A percentile compares a stretch with the other conserved stretches of the same genome.
These are phyloP conservation scores for Dalbergia oliveri DNA, from an alignment of 306 rosid species.

Conservation along the genomic window DNA sequence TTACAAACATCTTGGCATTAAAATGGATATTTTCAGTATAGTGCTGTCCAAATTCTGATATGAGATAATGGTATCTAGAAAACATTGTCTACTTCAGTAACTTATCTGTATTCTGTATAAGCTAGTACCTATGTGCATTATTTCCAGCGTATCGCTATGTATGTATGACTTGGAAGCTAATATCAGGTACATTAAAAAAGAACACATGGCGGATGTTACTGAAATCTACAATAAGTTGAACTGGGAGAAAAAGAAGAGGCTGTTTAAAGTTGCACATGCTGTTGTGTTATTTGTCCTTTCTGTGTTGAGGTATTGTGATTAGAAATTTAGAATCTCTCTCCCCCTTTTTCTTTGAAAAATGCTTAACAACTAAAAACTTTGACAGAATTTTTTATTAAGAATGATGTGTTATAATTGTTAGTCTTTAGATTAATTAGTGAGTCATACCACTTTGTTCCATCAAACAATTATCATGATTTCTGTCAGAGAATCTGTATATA, in stretches of 20 bases:
- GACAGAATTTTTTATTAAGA: too few relatives aligned
- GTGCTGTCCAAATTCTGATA: background rate
- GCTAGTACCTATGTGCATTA: background rate
- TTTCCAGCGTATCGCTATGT: constrained; percentile 21
- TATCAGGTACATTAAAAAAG: constrained; percentile 66
- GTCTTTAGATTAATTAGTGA: too few relatives aligned
- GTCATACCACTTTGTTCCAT: too few relatives aligned
- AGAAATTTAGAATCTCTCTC: constrained; percentile 11
- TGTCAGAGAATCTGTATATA: too few relatives aligned
- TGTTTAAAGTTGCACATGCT: constrained; percentile 64
- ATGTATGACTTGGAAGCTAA: constrained; percentile 41
- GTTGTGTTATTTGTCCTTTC: constrained; percentile 58
- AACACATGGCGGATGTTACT: constrained; percentile 81
- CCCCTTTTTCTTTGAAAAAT: background rate
- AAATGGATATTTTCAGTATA: constrained; percentile 4
- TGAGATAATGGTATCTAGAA: background rate
- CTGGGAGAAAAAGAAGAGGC: constrained; percentile 76
- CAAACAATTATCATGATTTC: too few relatives aligned
- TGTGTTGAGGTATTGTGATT: constrained; percentile 64
- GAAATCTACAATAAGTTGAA: constrained; percentile 83
- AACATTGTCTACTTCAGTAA: background rate
- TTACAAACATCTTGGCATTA: constrained; percentile 23
- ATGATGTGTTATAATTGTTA: too few relatives aligned
- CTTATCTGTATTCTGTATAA: background rate
- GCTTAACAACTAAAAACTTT: too few relatives aligned